phyloP scores from a whole-genome alignment of 208 protist genomes.

The Zelonia costaricensis region DNA sequence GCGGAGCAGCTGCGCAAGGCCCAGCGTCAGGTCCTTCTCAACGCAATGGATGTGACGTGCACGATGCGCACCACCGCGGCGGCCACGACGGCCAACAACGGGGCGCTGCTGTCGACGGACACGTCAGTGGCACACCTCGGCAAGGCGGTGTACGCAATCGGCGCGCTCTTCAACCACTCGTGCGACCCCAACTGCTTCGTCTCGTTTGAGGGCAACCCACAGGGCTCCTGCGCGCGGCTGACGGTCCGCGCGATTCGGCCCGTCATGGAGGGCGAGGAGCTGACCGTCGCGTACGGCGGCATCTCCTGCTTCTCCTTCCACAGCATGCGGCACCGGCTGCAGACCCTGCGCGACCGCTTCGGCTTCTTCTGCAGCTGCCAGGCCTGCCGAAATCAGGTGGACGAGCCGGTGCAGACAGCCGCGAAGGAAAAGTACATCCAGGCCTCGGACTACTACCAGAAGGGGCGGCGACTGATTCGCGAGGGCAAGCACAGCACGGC shows the following conservation, averaged over 20 bases:
- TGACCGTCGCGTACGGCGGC: constrained; percentile 78
- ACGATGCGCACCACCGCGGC: constrained; percentile 33
- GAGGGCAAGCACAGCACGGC: constrained; percentile 75
- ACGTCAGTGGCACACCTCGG: constrained; percentile 50
- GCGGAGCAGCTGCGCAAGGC: constrained; percentile 74
- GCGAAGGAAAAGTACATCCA: constrained; percentile 84
- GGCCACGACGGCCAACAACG: constrained; percentile 28
- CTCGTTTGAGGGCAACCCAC: constrained; percentile 79
- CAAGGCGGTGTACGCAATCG: constrained; percentile 69
- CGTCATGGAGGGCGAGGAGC: constrained; percentile 73
- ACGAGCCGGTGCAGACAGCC: constrained; percentile 59
- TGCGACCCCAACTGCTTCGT: constrained; percentile 89
- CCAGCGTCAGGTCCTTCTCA: constrained; percentile 72
- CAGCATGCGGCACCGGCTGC: constrained; percentile 71
- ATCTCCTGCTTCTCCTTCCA: constrained; percentile 75
- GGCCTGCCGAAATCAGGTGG: constrained; percentile 62
- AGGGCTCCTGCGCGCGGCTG: constrained; percentile 52
- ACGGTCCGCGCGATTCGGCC: constrained; percentile 63
- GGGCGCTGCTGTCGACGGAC: constrained; percentile 46
- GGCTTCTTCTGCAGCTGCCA: constrained; percentile 80
- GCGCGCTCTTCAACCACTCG: constrained; percentile 73
- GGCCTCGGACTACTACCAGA: constrained; percentile 89
- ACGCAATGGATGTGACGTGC: constrained; percentile 64
- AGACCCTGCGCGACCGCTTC: constrained; percentile 66
- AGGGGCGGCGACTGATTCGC: constrained; percentile 78